Evolutionary conservation across 495 filamentous ascomycete genomes (phyloP).

Genomic region (Melanomma pulvis-pyrius): DNA sequence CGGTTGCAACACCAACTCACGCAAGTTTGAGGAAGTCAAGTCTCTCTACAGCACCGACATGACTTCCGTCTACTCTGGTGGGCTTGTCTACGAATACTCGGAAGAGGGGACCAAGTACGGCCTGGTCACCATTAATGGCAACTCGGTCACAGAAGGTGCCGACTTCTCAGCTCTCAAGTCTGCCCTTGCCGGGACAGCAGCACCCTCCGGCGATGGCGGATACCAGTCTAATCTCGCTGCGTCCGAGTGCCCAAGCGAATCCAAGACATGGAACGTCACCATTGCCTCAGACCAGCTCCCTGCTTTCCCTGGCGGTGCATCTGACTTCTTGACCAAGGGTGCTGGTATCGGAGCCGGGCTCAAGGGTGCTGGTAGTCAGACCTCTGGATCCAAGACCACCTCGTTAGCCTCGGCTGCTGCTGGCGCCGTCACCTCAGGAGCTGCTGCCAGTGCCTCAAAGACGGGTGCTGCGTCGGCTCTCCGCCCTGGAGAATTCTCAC

Average conservation of each 20-base stretch:
- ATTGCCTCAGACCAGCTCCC: constrained; percentile 63
- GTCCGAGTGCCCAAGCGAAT: constrained; percentile 68
- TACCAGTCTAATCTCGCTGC: constrained; percentile 69
- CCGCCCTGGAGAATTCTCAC: constrained; percentile 21
- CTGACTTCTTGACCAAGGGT: constrained; percentile 70
- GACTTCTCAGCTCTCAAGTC: constrained; percentile 70
- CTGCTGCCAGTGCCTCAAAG: constrained; percentile 1
- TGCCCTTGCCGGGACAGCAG: constrained; percentile 63
- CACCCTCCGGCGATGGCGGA: constrained; percentile 75
- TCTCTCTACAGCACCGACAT: constrained; percentile 82
- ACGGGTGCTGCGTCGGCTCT: constrained; percentile 48
- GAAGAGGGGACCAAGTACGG: constrained; percentile 80
- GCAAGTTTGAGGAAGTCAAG: constrained; percentile 77
- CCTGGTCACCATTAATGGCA: constrained; percentile 68
- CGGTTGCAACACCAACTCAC: constrained; percentile 80
- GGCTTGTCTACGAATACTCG: constrained; percentile 94
- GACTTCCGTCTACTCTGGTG: constrained; percentile 92
- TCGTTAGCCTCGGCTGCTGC: constrained; percentile 66
- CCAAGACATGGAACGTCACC: constrained; percentile 74
- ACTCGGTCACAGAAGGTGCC: constrained; percentile 54
- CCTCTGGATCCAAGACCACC: constrained; percentile 62
- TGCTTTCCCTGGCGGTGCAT: constrained; percentile 68
- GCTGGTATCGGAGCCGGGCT: constrained; percentile 76
- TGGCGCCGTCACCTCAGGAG: constrained; percentile 45
- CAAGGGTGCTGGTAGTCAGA: constrained; percentile 70